phyloP scores from a whole-genome alignment of 73 alveolate species.

The Urostyla sp. region DNA sequence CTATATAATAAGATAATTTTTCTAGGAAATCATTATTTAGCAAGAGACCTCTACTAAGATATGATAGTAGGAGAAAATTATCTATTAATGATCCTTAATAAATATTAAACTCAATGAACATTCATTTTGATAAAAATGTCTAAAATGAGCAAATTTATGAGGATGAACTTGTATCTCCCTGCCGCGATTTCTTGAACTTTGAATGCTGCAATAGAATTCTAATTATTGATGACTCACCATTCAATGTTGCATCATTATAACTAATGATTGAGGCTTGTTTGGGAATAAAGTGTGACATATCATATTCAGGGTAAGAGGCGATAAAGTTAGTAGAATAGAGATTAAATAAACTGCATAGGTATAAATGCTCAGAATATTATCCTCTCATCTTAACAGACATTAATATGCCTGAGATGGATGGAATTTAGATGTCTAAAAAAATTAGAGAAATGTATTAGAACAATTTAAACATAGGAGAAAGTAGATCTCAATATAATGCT shows the following conservation, averaged over 20 bases:
- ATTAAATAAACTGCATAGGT: not conserved
- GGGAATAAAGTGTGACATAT: slow-evolving; percentile 3
- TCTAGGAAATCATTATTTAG: too few relatives aligned
- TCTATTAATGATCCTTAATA: too few relatives aligned
- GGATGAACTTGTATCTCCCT: too few relatives aligned
- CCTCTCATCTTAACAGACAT: not conserved
- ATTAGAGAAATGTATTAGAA: not conserved
- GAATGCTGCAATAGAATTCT: slow-evolving; percentile 43
- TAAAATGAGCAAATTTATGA: too few relatives aligned
- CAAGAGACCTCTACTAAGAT: too few relatives aligned
- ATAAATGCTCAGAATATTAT: not conserved
- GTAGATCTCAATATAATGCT: too few relatives aligned
- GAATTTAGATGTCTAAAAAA: not conserved
- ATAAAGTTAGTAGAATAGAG: not conserved
- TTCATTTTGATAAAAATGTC: too few relatives aligned
- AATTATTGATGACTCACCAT: slow-evolving; percentile 49
- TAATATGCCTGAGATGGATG: not conserved
- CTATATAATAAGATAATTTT: too few relatives aligned
- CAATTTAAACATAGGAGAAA: too few relatives aligned
- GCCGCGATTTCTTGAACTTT: too few relatives aligned
- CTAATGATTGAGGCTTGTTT: slow-evolving; percentile 34
- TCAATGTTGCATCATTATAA: slow-evolving; percentile 35
- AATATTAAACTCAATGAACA: too few relatives aligned
- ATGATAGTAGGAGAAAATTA: too few relatives aligned
- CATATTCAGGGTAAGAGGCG: not conserved